Base-by-base conservation (phyloP, 257 asterid species). In the Solanum ahanhuiri region DNA sequence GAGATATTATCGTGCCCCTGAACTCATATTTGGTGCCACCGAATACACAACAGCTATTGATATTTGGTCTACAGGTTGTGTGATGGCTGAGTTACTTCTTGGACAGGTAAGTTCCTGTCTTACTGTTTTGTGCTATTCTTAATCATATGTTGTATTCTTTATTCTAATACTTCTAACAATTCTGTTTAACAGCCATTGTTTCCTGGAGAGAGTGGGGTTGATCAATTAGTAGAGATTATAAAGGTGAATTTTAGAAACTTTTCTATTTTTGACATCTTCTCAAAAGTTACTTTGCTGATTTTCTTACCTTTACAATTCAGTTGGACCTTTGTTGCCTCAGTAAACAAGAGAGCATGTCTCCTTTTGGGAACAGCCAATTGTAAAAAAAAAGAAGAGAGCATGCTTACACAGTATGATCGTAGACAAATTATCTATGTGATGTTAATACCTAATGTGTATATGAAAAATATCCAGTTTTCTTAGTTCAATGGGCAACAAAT, bases 141-240 rank as follows among this genome's bases (percentile, higher is more conserved):
- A 67, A 51, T 86, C 60, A 30, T 64, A 81, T 83, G 79, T n/a
- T 77, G 83, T 83, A 35, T 73, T 64, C 64, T 77, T 85, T 66
- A 25, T 58, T 85, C 31, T 86, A 76, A 76, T 83, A 12, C 85
- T 82, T 88, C 87, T 87, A 91, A 67, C 43, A 85, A 83, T 87
- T 85, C 69, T 91, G 81, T 87, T 85, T 60, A 84, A 66, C 96
- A 96, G 99, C 99, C 99, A 83, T 89, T 96, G 88, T 96, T 96
- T 91, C 99, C 99, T 15, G 99, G 99, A 87, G 99, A 96, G 91
- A 96, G 98, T 91, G 99, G 98, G 90, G 99, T 96, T 31, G 99
- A 96, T 90, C 99, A 96, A 88, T 93, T 96, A 88, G 99, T 95
- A 88, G 99, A 96, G 89, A 93, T 96, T 87, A 96, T 96, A 85